Evolutionary conservation across 2,329 filamentous ascomycete species (phyloP).

Genomic region (Tetracladium maxilliforme): DNA sequence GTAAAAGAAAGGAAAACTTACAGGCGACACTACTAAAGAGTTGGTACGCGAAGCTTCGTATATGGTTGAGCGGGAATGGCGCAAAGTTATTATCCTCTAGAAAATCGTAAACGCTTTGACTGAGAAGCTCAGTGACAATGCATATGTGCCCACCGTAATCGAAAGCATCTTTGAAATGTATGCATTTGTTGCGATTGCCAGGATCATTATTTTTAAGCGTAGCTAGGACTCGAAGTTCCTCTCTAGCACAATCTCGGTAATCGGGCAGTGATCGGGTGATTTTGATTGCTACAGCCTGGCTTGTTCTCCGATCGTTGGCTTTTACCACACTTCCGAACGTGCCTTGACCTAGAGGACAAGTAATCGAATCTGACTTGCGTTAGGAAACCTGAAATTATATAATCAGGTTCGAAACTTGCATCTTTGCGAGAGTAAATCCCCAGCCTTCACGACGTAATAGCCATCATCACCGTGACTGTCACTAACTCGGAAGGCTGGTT

Average conservation of each 20-base stretch:
- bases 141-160: constrained; percentile 97
- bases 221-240: constrained; percentile 83
- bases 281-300: constrained; percentile 79
- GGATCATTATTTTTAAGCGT: constrained; percentile 86
- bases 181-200: constrained; percentile 88
- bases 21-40: constrained; percentile 96
- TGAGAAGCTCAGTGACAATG: constrained; percentile 62
- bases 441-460: constrained; percentile 86
- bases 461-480: constrained; percentile 95
- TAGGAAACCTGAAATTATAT: constrained; percentile 6
- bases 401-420: constrained; percentile 46
- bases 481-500: constrained; percentile 35
- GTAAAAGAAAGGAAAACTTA: too few species aligned
- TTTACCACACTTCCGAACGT: constrained; percentile 98
- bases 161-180: constrained; percentile 91
- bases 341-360: constrained; percentile 82
- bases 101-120: constrained; percentile 97
- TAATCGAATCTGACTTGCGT: constrained; percentile 57
- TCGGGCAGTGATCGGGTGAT: constrained; percentile 98
- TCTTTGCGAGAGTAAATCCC: constrained; percentile 73
- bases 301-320: constrained; percentile 64
- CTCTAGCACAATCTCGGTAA: constrained; percentile 89
- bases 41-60: constrained; percentile 91
- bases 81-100: constrained; percentile 91
- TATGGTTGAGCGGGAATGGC: constrained; percentile 95